Base-by-base conservation (phyloP, 1,284 basidiomycete genomes). In the Ustilago lituana region DNA sequence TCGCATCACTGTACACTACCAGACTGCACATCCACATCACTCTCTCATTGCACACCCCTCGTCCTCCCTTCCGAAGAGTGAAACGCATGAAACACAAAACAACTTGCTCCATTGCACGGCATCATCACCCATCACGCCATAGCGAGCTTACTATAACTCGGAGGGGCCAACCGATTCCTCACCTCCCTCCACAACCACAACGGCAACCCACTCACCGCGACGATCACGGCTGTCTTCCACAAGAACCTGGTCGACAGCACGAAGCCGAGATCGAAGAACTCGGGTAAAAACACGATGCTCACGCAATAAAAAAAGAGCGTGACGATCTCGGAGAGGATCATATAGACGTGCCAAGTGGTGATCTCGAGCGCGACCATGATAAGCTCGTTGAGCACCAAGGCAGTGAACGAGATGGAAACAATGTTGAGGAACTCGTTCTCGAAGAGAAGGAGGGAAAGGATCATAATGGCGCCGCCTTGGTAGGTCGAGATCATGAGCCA, bases 291-390 rank as follows among this genome's bases (percentile, higher is more conserved):
- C 0, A 89, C 88, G 76, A 99, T 97, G 81, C 92, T 95, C 49
- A 92, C 86, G 54, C 92, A 89, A 81, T 98, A 99, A 66, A 98
- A 86, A 59, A 90, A 84, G 17, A 96, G 86, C 0, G 95, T 98
- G 20, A 89, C 90, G 31, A 98, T 85, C 82, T 98, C 93, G 4
- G 92, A 91, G 31, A 97, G 85, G 46, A 96, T 87, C 96, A 98
- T 98, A 84, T 97, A 98, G 7, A 89, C 80, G 83, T 99, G 96
- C 95, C 94, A 98, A 62, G 92, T 97, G 1, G 94, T 98, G 65
- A 98, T 94, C 83, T 98, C 94, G 65, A 98, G 83, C 0, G 93
- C 94, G 36, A 98, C 96, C 96, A 99, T 99, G 84, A 98, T 94
- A 46, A 99, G 87, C 82, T 99, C 96, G 83, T 98, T 99, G 33